Evolutionary conservation across 305 asterid genomes (phyloP), one percentile per base, ranked within the genome.

Genomic region (Lippia alba): DNA sequence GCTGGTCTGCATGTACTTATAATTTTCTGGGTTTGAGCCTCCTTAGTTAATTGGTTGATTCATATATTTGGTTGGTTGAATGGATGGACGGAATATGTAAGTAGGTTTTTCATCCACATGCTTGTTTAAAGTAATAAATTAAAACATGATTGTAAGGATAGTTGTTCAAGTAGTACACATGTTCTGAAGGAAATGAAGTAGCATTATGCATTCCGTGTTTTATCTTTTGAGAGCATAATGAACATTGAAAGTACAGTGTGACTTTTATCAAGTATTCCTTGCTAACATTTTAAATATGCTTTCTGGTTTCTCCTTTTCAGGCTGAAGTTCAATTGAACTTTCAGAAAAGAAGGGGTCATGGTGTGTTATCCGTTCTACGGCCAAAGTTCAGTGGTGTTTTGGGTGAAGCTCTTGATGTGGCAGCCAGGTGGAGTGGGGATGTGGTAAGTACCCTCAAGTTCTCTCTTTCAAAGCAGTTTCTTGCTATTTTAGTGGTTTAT

Each of bases 401-500:
- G 84, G 99, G 99, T 58, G 99, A 95, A 81, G 98, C 98, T 84
- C 80, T 95, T 56, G 99, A 95, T 83, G 96, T 95, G 77, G 97
- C 98, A 79, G 99, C 93, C 76, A 85, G 94, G 84, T 95, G 99
- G 99, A 95, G 96, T 67, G 99, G 99, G 70, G 99, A 95, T 81
- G 99, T 95, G 81, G 99, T 95, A 60, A 81, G 98, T 87, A 71
- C 78, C 71, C 58, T 71, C 57, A 24, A 67, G 49, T 46, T 70
- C 67, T 36, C 39, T 69, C 60, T 68, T 69, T 68, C 69, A 11
- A 11, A 11, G 2, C 15, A 39, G 39, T 65, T 56, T 58, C 40
- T 30, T 70, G 30, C 44, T 41, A 4, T 46, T 59, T 32, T 34
- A 32, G 66, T 17, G 11, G 73, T 56, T n/a, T 46, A 53, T 44